Evolutionary conservation across 176 grass and related monocot species (phyloP), one percentile per base, ranked within the genome.

Genomic region (Pontederia paniculata): DNA sequence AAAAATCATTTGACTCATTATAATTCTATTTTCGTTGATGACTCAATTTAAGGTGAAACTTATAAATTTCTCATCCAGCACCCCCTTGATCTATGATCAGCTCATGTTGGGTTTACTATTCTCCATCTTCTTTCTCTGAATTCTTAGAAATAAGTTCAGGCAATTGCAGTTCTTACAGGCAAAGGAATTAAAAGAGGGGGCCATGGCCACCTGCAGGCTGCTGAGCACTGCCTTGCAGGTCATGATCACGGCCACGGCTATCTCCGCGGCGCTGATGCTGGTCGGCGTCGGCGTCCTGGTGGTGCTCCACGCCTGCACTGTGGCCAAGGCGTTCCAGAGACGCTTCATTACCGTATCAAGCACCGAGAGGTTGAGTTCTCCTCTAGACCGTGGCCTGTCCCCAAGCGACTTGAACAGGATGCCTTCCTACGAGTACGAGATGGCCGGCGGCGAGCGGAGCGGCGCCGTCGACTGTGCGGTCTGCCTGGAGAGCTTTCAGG

Each of bases 401-500:
- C 9, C 67, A 1, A 44, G 23, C 6, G 54, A 58, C 20, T 2
- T 70, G 44, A 19, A 17, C 44, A 17, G 43, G 15, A 53, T 70
- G 17, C 67, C 53, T 0, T 70, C 54, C 67, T 70, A 70, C 16
- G 20, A 12, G 4, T 70, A 57, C 60, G 17, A n/a, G n/a, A n/a
- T n/a, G n/a, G n/a, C 43, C 9, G 19, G 52, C 5, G 51, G 31
- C 31, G 50, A 46, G 62, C 20, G 62, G 17, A 3, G 62, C 10
- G 19, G 21, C 2, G 28, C 13, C 42, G 16, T 42, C 13, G 22
- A 58, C 16, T 70, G 67, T 21, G 67, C 53, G 14, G 67, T 70
- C 8, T 70, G 54, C 54, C 15, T 70, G 54, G 67, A 70, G 67
- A 70, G 21, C 22, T 70, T 70, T 22, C n/a, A 23, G 9, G 20